A percentile compares a stretch with the other conserved stretches of the same genome.
Conservation (phyloP, 202 grass and related monocot genomes). For the Digitaria exilis region DNA sequence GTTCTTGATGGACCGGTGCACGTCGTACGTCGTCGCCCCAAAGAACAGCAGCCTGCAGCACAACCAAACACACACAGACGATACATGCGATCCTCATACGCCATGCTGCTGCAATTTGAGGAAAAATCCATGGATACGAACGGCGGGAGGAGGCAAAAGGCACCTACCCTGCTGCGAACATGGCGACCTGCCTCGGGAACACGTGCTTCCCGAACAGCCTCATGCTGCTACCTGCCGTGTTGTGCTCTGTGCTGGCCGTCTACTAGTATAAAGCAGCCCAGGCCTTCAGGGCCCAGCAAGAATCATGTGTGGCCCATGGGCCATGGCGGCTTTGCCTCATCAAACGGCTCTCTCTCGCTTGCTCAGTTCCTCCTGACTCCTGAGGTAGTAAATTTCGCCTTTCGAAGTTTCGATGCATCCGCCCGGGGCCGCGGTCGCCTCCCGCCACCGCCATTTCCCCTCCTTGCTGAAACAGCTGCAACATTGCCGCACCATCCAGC, state of each 20-base stretch:
- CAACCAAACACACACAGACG: background rate
- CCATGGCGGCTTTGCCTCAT: background rate
- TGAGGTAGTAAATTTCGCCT: too few relatives aligned
- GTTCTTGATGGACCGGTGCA: conserved; percentile 88
- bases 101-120: background rate
- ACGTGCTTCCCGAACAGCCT: conserved; percentile 69
- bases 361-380: too few relatives aligned
- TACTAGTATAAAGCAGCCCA: background rate
- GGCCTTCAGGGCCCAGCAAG: background rate
- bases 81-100: too few relatives aligned
- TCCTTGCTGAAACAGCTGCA: conserved; percentile 15
- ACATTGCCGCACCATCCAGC: conserved; percentile 37
- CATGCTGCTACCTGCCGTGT: conserved; percentile 28
- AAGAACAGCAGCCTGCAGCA: conserved; percentile 60
- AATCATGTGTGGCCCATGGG: background rate
- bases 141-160: too few relatives aligned
- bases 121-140: background rate
- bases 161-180: conserved; percentile 56
- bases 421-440: background rate
- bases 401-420: conserved; percentile 23
- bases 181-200: conserved; percentile 55
- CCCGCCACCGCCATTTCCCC: conserved; percentile 16
- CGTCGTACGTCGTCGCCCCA: conserved; percentile 76
- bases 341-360: too few relatives aligned
- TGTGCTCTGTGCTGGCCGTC: too few relatives aligned